Evolutionary conservation across 1,139 yeast species (phyloP).

Genomic region (Debaryomycetaceae sp.): DNA sequence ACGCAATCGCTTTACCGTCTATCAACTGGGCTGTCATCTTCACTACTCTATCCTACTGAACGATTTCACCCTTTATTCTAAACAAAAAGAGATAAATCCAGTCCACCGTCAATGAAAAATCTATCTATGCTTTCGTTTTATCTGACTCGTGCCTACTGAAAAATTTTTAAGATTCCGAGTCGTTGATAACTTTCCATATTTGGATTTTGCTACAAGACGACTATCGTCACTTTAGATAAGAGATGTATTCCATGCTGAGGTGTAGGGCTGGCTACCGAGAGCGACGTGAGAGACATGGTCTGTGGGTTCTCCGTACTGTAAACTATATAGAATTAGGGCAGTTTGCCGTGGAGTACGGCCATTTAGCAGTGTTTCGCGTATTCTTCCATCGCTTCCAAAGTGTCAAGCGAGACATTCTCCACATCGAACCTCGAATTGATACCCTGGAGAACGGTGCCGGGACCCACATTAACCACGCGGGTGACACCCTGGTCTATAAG

Average conservation of each 20-base stretch:
- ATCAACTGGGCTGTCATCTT: conserved; percentile 41
- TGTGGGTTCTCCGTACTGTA: too few species aligned
- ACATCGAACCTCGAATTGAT: conserved; percentile 19
- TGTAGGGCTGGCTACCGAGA: too few species aligned
- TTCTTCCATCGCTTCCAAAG: conserved; percentile 4
- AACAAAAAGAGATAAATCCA: not conserved
- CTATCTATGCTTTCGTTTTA: not conserved
- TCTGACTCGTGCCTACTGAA: not conserved
- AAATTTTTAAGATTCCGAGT: not conserved
- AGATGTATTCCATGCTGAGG: not conserved
- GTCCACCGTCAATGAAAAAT: not conserved
- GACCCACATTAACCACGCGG: conserved; percentile 33
- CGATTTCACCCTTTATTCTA: not conserved
- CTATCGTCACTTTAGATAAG: not conserved
- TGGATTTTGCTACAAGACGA: not conserved
- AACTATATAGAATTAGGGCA: too few species aligned
- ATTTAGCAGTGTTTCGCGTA: not conserved
- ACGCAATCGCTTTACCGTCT: conserved; percentile 73
- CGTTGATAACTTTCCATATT: not conserved
- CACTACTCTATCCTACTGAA: not conserved
- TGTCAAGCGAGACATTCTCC: conserved; percentile 3
- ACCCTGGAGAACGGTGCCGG: conserved; percentile 30
- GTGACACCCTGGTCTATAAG: conserved; percentile 16
- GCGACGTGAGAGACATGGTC: too few species aligned
- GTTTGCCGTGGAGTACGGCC: too few species aligned